Evolutionary conservation across 441 rosid genomes (phyloP).

Genomic region (Gossypium armourianum): DNA sequence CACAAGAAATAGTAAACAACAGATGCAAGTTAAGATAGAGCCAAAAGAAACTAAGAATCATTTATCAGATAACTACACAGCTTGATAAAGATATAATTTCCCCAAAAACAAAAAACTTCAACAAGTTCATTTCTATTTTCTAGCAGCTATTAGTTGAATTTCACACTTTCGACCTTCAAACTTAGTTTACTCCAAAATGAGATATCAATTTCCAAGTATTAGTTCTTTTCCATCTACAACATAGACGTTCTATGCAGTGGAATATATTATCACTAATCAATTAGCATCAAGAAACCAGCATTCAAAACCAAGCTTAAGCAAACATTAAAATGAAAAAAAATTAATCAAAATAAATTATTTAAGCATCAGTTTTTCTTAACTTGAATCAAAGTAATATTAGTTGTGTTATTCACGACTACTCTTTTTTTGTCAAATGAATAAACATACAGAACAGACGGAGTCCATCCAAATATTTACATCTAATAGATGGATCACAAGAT

Average conservation of each 20-base stretch:
- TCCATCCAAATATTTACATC: background rate
- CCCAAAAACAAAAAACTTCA: background rate
- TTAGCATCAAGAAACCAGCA: background rate
- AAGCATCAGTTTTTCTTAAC: background rate
- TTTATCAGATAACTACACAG: slow-evolving; percentile 7
- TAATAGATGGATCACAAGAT: background rate
- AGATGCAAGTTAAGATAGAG: background rate
- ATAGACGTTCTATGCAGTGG: background rate
- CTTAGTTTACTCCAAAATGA: background rate
- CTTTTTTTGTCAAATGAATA: background rate
- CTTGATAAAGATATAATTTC: background rate
- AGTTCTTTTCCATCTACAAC: background rate
- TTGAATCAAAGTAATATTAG: background rate
- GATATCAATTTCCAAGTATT: background rate
- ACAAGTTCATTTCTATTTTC: background rate
- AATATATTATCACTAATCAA: background rate
- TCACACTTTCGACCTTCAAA: background rate
- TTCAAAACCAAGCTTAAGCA: background rate
- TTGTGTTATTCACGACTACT: background rate
- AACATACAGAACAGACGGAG: background rate
- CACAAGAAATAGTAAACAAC: background rate
- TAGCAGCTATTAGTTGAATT: background rate
- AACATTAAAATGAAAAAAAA: background rate
- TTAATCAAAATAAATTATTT: background rate
- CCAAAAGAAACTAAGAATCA: slow-evolving; percentile 1